phyloP scores from a whole-genome alignment of 306 rosid species.

The Hippophae rhamnoides region DNA sequence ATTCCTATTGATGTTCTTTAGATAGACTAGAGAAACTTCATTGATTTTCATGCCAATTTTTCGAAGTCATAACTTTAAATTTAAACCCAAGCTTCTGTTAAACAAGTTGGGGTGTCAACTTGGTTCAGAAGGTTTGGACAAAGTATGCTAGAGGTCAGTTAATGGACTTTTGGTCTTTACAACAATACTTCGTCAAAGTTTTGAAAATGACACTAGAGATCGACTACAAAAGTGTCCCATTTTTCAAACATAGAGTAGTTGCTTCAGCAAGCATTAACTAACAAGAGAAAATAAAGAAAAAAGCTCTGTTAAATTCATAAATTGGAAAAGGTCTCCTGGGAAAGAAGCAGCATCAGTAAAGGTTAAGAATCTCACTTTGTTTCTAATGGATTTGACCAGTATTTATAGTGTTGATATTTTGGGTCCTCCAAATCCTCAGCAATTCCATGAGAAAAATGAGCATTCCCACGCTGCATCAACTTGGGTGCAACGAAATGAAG shows the following conservation, averaged over 20 bases:
- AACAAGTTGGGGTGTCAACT: no score
- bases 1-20: no score
- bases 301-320: background rate
- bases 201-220: no score
- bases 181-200: no score
- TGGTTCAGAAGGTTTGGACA: no score
- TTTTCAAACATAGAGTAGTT: no score
- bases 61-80: background rate
- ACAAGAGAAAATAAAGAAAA: background rate
- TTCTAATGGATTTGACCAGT: slow-evolving; percentile 82
- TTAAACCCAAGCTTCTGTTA: background rate
- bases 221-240: no score
- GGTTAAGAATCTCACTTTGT: slow-evolving; percentile 44
- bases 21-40: no score
- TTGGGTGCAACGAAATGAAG: slow-evolving; percentile 68
- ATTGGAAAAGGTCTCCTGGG: background rate
- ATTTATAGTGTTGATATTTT: slow-evolving; percentile 63
- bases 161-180: no score
- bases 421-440: slow-evolving; percentile 68
- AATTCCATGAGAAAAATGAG: slow-evolving; percentile 69
- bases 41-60: background rate
- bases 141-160: no score
- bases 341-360: background rate
- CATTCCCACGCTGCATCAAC: slow-evolving; percentile 72
- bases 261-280: no score